phyloP scores from a whole-genome alignment of 106 monocot species.

The Alisma plantagoaquatica region DNA sequence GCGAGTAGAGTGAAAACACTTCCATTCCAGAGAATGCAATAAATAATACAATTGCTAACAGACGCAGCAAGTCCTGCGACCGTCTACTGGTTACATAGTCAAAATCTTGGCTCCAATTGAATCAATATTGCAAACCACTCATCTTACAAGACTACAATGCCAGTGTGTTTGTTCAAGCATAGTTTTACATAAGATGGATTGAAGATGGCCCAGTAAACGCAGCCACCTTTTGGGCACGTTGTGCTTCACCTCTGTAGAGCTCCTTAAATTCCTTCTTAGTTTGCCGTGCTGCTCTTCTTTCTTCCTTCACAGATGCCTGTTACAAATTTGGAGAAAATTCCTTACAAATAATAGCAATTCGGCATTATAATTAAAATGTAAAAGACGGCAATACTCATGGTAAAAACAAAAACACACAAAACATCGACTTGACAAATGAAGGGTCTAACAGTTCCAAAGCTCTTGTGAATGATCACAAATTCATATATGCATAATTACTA shows the following conservation, averaged over 20 bases:
- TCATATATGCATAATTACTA: background rate
- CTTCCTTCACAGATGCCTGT: constrained; percentile 75
- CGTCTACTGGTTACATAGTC: too few species aligned
- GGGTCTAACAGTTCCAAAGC: too few species aligned
- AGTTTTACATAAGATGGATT: constrained; percentile 52
- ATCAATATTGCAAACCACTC: too few species aligned
- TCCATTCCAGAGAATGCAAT: too few species aligned
- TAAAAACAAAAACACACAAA: background rate
- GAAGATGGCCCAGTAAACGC: constrained; percentile 81
- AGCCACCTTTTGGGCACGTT: constrained; percentile 70
- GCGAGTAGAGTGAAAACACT: too few species aligned
- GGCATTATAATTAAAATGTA: background rate
- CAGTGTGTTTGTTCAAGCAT: background rate
- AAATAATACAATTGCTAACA: too few species aligned
- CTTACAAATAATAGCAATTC: background rate
- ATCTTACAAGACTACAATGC: too few species aligned
- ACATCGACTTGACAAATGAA: background rate
- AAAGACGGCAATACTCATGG: background rate
- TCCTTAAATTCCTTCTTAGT: constrained; percentile 79
- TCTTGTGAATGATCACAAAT: too few species aligned
- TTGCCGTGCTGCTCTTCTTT: constrained; percentile 68
- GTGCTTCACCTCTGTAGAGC: constrained; percentile 69
- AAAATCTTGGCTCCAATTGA: too few species aligned
- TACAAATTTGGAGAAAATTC: too few species aligned
- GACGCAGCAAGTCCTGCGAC: too few species aligned